Evolutionary conservation across 1,284 basidiomycete species (phyloP), one percentile per base, ranked within the genome.

Genomic region (Apiotrichum akiyoshidainum): DNA sequence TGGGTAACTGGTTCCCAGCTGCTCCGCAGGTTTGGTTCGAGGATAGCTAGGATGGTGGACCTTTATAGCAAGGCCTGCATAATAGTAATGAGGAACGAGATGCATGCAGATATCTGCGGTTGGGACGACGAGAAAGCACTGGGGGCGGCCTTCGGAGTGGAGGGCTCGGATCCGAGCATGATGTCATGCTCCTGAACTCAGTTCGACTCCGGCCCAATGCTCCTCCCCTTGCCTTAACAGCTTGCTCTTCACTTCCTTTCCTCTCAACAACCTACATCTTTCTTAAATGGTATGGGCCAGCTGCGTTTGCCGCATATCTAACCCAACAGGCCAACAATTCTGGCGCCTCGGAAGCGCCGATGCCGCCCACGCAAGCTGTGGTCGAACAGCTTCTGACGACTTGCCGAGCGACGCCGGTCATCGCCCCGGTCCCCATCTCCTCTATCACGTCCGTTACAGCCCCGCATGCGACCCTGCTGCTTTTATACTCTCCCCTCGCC

Each of bases 1-100:
- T 63, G 57, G 54, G 54, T 9, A 63, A 63, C 35, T 59, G 57
- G 57, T 63, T 63, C 55, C 61, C 61, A 3, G 61, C 61, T 6
- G 61, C 61, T 8, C 61, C 61, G 14, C 57, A 63, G 44, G 57
- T 63, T 19, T 63, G 61, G 61, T 46, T 55, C n/a, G 52, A 55
- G 48, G 52, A 61, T 13, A 26, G 37, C 7, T 31, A 31, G 26
- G 26, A 31, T 31, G 26, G 7, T 31, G 26, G 3, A 4, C 26
- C 26, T 31, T 31, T 3, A 7, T 7, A 7, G 26, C 26, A 31
- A 31, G 26, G 26, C 26, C 4, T 26, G 45, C 26, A 54, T 54
- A 16, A 37, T 34, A 31, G 26, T 31, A 7, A 31, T 7, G 26
- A 3, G 26, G 7, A 3, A 31, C 7, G 26, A 7, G 26, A 31